Conservation (phyloP, 495 filamentous ascomycete species). For the Tetracladium setigerum region DNA sequence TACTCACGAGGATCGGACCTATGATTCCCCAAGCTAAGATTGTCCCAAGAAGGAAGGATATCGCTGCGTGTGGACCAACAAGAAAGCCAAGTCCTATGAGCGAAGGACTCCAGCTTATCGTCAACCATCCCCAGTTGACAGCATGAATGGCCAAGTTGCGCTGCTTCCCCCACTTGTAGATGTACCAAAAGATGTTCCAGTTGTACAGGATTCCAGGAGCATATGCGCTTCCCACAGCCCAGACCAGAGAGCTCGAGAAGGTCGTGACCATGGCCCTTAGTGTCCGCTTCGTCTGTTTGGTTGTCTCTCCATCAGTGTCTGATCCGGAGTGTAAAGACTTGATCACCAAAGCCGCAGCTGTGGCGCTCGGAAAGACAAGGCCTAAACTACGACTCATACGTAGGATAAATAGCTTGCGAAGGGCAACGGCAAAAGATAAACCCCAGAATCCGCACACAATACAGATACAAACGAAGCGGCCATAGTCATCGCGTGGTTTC, state of each 20-base stretch:
- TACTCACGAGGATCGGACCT: constrained; percentile 52
- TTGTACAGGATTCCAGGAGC: constrained; percentile 57
- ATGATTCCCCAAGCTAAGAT: constrained; percentile 60
- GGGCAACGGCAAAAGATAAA: constrained; percentile 59
- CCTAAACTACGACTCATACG: constrained; percentile 54
- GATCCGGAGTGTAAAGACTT: constrained; percentile 52
- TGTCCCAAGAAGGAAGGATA: constrained; percentile 53
- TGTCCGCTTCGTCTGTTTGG: constrained; percentile 45
- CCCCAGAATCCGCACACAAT: constrained; percentile 58
- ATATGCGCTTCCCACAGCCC: constrained; percentile 54
- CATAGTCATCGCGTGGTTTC: constrained; percentile 47
- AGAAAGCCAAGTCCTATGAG: constrained; percentile 62
- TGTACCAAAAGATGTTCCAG: constrained; percentile 42
- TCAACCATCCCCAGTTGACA: constrained; percentile 59
- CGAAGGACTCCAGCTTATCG: constrained; percentile 54
- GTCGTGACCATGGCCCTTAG: constrained; percentile 45
- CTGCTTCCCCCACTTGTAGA: constrained; percentile 54
- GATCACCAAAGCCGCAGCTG: constrained; percentile 58
- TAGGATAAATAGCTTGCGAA: constrained; percentile 64
- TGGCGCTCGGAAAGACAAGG: constrained; percentile 55
- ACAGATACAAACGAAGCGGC: constrained; percentile 52
- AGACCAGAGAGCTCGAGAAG: constrained; percentile 41
- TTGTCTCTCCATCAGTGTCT: constrained; percentile 25
- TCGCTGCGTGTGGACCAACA: constrained; percentile 56
- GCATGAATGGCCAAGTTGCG: constrained; percentile 47